These are phyloP conservation scores for Epithemia pelagica DNA, from an alignment of 108 stramenopile genomes.

Conservation along the genomic window DNA sequence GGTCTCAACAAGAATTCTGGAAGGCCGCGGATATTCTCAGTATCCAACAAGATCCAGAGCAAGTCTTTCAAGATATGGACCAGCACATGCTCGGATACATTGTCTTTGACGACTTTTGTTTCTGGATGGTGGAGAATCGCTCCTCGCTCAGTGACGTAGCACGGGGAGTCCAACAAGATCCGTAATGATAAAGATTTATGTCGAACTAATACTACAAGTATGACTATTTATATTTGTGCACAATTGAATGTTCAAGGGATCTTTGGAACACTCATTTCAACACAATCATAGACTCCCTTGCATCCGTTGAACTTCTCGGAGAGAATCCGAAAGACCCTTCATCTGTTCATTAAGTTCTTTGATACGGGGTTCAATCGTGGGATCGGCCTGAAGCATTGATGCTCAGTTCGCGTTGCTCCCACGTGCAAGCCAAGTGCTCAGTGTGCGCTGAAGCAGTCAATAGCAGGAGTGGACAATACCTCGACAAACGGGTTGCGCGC, in stretches of 20 bases:
- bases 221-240: no score
- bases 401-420: constrained; percentile 35
- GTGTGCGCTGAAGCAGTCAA: no score
- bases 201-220: no score
- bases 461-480: no score
- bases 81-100: constrained; percentile 8
- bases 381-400: constrained; percentile 27
- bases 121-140: constrained; percentile 13
- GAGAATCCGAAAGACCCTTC: constrained; percentile 32
- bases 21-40: constrained; percentile 7
- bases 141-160: no score
- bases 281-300: constrained; percentile 24
- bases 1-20: constrained; percentile 17
- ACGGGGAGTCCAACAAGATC: no score
- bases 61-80: constrained; percentile 14
- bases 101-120: constrained; percentile 20
- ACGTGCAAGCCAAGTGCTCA: constrained; percentile 24
- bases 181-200: no score
- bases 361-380: constrained; percentile 24
- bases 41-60: constrained; percentile 1
- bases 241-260: no score
- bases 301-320: constrained; percentile 45
- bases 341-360: constrained; percentile 32
- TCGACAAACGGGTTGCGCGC: no score
- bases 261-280: no score